phyloP scores from a whole-genome alignment of 768 basidiomycete genomes.

The Crepidotus variabilis region DNA sequence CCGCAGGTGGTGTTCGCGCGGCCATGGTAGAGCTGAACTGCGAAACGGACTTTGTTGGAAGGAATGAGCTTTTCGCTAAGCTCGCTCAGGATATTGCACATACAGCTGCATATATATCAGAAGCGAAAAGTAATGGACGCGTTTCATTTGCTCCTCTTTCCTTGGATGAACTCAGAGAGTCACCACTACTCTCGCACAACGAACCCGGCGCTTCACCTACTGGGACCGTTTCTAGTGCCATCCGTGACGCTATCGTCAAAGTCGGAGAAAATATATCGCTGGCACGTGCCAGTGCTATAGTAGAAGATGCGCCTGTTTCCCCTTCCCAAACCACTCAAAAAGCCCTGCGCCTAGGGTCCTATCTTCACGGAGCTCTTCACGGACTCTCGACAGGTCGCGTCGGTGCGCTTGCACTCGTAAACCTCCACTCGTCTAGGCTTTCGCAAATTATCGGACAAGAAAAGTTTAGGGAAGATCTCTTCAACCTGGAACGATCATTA shows the following conservation, averaged over 20 bases:
- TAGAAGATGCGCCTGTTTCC: slow-evolving; percentile 31
- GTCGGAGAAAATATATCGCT: slow-evolving; percentile 78
- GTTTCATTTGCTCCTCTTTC: slow-evolving; percentile 45
- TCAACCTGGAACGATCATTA: slow-evolving; percentile 66
- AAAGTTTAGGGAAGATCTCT: slow-evolving; percentile 53
- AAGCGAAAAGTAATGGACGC: slow-evolving; percentile 24
- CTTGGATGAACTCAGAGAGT: slow-evolving; percentile 48
- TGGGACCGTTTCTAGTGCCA: slow-evolving; percentile 55
- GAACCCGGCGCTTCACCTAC: slow-evolving; percentile 30
- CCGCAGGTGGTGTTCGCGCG: slow-evolving; percentile 56
- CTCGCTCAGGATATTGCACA: slow-evolving; percentile 80
- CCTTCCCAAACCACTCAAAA: slow-evolving; percentile 29
- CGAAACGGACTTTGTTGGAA: slow-evolving; percentile 95
- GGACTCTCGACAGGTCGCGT: slow-evolving; percentile 53
- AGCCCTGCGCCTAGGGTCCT: slow-evolving; percentile 46
- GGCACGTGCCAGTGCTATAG: slow-evolving; percentile 50
- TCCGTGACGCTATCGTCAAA: slow-evolving; percentile 68
- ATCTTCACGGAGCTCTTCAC: slow-evolving; percentile 56
- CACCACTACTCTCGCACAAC: slow-evolving; percentile 57
- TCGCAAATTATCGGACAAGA: slow-evolving; percentile 38
- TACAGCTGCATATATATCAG: slow-evolving; percentile 71
- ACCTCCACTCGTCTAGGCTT: slow-evolving; percentile 36
- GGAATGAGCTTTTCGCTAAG: slow-evolving; percentile 76
- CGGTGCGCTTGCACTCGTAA: slow-evolving; percentile 53
- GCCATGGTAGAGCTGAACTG: slow-evolving; percentile 92